Conservation (phyloP, 2,329 filamentous ascomycete genomes). For the Diaporthe ilicicola region DNA sequence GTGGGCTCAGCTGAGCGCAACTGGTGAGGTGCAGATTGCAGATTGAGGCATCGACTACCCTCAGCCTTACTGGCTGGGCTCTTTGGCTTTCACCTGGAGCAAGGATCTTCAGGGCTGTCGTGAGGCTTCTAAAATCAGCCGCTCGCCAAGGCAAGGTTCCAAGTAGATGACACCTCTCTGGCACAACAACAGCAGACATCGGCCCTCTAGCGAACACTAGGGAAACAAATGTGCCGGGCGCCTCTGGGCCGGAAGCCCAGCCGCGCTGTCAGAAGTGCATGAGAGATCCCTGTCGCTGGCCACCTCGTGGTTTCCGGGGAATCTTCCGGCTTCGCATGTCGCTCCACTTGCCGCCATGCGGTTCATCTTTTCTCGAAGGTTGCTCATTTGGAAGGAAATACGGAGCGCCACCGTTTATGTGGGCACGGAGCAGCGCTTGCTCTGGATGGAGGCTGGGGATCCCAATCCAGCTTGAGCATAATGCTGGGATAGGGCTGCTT, state of each 20-base stretch:
- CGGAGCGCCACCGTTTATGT: conserved; percentile 19
- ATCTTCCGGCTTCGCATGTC: conserved; percentile 24
- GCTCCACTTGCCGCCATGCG: conserved; percentile 30
- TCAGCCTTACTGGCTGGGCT: neutral
- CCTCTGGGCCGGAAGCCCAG: conserved; percentile 17
- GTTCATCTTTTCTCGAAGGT: conserved; percentile 33
- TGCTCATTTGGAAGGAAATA: conserved; percentile 28
- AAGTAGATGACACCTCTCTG: conserved; percentile 8
- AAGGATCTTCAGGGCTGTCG: neutral
- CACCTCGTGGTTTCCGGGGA: conserved; percentile 28
- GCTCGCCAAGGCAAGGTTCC: conserved; percentile 2
- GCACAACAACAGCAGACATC: conserved; percentile 1
- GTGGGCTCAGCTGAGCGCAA: neutral
- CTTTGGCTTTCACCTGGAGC: neutral
- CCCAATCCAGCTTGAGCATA: conserved; percentile 7
- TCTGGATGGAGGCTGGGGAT: conserved; percentile 16
- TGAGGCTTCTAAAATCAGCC: conserved; percentile 8
- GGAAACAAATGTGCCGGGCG: conserved; percentile 20
- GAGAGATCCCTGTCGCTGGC: conserved; percentile 17
- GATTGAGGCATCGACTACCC: neutral
- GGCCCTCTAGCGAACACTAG: neutral
- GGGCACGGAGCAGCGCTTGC: neutral
- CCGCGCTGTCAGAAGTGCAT: conserved; percentile 34
- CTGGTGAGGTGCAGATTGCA: neutral
- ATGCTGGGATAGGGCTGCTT: conserved; percentile 9